Conservation (phyloP, 495 filamentous ascomycete genomes). For the Penicillium fimorum region DNA sequence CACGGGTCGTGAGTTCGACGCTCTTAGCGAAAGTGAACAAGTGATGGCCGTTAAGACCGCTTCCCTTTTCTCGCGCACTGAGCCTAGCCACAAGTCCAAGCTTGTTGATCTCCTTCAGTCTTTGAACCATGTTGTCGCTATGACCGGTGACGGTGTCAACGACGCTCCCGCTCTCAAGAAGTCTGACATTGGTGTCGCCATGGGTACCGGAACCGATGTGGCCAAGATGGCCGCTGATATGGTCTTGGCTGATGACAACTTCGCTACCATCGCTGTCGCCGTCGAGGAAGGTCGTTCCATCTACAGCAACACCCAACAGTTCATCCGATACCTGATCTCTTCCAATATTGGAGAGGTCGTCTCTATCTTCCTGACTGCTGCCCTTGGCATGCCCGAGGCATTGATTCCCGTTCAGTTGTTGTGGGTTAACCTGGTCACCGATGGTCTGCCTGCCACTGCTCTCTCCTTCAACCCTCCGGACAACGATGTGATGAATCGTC, state of each 20-base stretch:
- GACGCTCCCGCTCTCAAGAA: conserved; percentile 98
- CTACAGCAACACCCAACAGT: conserved; percentile 99
- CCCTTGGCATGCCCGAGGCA: conserved; percentile 96
- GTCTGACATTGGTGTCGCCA: conserved; percentile 97
- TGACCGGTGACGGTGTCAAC: conserved; percentile 99
- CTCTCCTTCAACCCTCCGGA: conserved; percentile 97
- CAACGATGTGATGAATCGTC: conserved; percentile 93
- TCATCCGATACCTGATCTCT: conserved; percentile 98
- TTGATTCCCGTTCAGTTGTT: conserved; percentile 95
- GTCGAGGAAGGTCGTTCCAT: conserved; percentile 98
- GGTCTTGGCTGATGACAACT: conserved; percentile 98
- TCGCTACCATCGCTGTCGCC: conserved; percentile 93
- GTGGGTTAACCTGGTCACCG: conserved; percentile 99
- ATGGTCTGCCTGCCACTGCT: conserved; percentile 94
- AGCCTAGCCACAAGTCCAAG: conserved; percentile 92
- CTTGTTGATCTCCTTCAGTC: conserved; percentile 96
- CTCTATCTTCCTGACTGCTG: conserved; percentile 97
- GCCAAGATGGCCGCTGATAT: conserved; percentile 97
- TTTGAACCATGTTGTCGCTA: conserved; percentile 91
- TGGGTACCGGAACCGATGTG: conserved; percentile 98
- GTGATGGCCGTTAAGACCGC: conserved; percentile 79
- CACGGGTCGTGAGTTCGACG: conserved; percentile 92
- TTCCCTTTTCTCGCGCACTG: conserved; percentile 94
- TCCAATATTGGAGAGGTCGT: conserved; percentile 99
- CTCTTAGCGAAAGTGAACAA: conserved; percentile 73